These are phyloP conservation scores for Boechera divaricarpa DNA, from an alignment of 345 rosid species.

Conservation along the genomic window DNA sequence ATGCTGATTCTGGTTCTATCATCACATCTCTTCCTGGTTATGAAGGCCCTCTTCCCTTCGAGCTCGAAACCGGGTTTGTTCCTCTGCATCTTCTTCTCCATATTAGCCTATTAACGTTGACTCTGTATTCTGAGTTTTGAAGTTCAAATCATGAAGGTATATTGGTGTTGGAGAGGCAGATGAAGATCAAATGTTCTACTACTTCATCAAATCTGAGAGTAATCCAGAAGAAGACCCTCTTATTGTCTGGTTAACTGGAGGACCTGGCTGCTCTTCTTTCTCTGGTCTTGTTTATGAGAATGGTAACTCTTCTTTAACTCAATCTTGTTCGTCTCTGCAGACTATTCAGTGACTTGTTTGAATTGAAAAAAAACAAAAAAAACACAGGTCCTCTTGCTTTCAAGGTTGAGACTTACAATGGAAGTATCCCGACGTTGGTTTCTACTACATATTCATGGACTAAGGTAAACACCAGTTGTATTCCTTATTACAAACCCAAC, in stretches of 20 bases:
- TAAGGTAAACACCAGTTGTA: constrained; percentile 53
- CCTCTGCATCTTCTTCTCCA: neutral
- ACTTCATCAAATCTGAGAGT: constrained; percentile 48
- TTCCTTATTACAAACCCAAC: constrained; percentile 26
- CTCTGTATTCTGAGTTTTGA: neutral
- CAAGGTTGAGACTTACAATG: constrained; percentile 58
- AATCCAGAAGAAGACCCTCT: constrained; percentile 50
- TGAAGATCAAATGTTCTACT: constrained; percentile 47
- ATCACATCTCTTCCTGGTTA: constrained; percentile 54
- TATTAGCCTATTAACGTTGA: neutral
- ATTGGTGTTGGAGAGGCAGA: constrained; percentile 47
- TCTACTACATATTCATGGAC: constrained; percentile 74
- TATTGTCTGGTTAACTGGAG: constrained; percentile 46
- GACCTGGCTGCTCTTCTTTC: constrained; percentile 53
- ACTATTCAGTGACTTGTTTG: constrained; percentile 1
- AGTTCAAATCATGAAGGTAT: constrained; percentile 36
- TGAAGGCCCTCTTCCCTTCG: constrained; percentile 54
- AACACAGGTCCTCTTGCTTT: constrained; percentile 64
- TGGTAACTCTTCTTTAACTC: constrained; percentile 18
- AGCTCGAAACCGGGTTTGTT: constrained; percentile 59
- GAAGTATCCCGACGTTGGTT: constrained; percentile 62
- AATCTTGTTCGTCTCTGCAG: neutral
- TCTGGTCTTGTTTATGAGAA: constrained; percentile 43
- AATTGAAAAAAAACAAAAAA: neutral
- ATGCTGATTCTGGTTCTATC: constrained; percentile 33